A percentile compares a stretch with the other conserved stretches of the same genome.
phyloP scores from a whole-genome alignment of 2,329 filamentous ascomycete genomes.

The Talaromyces atroroseus region DNA sequence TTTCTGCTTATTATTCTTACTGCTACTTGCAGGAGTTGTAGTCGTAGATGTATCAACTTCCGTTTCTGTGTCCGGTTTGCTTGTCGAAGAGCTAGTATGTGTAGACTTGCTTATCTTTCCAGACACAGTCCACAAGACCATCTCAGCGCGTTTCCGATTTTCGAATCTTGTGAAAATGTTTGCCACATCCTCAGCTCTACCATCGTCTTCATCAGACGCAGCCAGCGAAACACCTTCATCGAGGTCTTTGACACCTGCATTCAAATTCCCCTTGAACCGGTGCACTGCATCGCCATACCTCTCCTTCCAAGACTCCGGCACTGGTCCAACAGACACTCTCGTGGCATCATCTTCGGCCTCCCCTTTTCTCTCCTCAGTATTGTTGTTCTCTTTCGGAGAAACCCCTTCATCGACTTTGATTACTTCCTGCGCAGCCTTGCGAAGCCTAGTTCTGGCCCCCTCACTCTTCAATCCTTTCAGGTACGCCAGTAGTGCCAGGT shows the following conservation, averaged over 20 bases:
- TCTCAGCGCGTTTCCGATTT: conserved; percentile 34
- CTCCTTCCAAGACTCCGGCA: conserved; percentile 14
- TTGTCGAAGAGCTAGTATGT: background rate
- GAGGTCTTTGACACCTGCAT: conserved; percentile 22
- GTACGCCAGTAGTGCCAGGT: conserved; percentile 68
- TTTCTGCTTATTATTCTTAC: conserved; percentile 11
- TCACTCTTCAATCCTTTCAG: conserved; percentile 72
- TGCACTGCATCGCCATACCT: conserved; percentile 49
- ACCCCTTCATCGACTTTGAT: conserved; percentile 43
- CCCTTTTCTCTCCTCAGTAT: background rate
- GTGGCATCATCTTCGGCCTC: conserved; percentile 14
- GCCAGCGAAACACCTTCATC: conserved; percentile 16
- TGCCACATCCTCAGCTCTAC: conserved; percentile 23
- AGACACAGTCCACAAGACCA: conserved; percentile 27
- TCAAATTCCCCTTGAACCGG: conserved; percentile 35
- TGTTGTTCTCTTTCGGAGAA: background rate
- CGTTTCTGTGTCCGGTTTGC: conserved; percentile 19
- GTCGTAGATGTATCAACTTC: background rate
- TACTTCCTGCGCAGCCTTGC: conserved; percentile 59
- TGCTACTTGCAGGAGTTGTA: background rate
- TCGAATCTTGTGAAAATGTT: conserved; percentile 26
- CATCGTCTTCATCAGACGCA: background rate
- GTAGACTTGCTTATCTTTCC: conserved; percentile 12
- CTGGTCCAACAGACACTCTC: conserved; percentile 4
- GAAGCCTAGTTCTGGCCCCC: conserved; percentile 60